Evolutionary conservation across 305 asterid species (phyloP).

Genomic region (Fraxinus baroniana): DNA sequence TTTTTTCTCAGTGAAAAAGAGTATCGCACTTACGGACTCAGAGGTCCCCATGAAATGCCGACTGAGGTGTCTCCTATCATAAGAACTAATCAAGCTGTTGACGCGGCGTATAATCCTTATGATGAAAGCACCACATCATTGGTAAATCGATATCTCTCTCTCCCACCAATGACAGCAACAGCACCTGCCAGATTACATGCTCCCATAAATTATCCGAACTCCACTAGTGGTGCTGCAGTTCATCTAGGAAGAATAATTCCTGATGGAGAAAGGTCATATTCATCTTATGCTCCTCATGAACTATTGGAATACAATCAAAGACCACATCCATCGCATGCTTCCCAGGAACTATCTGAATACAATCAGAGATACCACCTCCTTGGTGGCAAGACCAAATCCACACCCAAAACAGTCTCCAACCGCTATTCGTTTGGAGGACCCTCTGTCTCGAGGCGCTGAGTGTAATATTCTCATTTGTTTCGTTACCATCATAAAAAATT

Average conservation of each 20-base stretch:
- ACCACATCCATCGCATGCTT: conserved; percentile 33
- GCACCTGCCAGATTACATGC: conserved; percentile 37
- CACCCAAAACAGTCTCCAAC: conserved; percentile 46
- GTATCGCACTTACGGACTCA: conserved; percentile 57
- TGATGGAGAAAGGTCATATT: conserved; percentile 27
- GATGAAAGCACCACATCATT: conserved; percentile 59
- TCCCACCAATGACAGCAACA: conserved; percentile 41
- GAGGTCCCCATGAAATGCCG: conserved; percentile 30
- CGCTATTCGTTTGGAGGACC: conserved; percentile 67
- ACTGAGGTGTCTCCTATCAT: conserved; percentile 27
- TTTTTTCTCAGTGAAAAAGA: conserved; percentile 51
- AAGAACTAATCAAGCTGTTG: conserved; percentile 20
- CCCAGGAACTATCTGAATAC: conserved; percentile 27
- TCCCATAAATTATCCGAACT: conserved; percentile 28
- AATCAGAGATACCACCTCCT: conserved; percentile 30
- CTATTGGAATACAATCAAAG: conserved; percentile 29
- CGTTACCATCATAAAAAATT: not conserved
- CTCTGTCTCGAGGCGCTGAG: conserved; percentile 36
- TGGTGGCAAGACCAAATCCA: conserved; percentile 33
- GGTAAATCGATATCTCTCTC: conserved; percentile 63
- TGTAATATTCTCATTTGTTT: not conserved
- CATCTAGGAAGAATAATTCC: conserved; percentile 25
- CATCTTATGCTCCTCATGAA: conserved; percentile 28
- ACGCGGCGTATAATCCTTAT: conserved; percentile 40
- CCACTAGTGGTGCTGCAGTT: conserved; percentile 27